These are phyloP conservation scores for Lycium ferocissimum DNA, from an alignment of 257 asterid species.

Conservation along the genomic window DNA sequence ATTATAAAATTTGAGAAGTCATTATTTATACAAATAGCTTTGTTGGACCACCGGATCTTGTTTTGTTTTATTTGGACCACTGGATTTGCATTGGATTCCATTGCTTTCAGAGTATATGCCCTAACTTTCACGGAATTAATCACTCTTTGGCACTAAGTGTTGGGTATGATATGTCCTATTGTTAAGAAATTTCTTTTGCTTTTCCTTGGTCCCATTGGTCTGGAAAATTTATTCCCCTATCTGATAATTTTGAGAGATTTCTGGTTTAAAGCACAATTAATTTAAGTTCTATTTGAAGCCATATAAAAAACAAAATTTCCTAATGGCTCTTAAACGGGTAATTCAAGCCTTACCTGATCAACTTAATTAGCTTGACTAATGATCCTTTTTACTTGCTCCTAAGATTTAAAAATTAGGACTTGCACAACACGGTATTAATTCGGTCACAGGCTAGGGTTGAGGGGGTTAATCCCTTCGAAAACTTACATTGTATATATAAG, in stretches of 20 bases:
- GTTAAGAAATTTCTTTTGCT: neutral
- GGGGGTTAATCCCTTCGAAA: too few relatives aligned
- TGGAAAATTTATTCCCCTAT: neutral
- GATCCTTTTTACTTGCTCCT: neutral
- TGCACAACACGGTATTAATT: neutral
- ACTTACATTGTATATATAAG: too few relatives aligned
- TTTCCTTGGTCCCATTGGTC: conserved; percentile 15
- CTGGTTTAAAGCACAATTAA: neutral
- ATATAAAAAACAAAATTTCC: neutral
- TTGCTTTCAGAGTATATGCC: neutral
- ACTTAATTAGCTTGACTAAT: neutral
- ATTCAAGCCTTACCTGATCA: neutral
- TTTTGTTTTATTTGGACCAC: neutral
- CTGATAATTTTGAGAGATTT: neutral
- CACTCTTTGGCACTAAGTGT: neutral
- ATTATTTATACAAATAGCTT: neutral
- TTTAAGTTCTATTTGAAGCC: neutral
- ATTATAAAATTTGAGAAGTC: neutral
- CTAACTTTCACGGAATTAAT: neutral
- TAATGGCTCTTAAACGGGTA: neutral
- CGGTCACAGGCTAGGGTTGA: neutral
- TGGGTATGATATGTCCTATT: neutral
- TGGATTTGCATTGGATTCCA: neutral
- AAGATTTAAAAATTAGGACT: neutral
- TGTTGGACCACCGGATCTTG: neutral